phyloP scores from a whole-genome alignment of 371 early-diverging fungal species.

The Mucor sp. region DNA sequence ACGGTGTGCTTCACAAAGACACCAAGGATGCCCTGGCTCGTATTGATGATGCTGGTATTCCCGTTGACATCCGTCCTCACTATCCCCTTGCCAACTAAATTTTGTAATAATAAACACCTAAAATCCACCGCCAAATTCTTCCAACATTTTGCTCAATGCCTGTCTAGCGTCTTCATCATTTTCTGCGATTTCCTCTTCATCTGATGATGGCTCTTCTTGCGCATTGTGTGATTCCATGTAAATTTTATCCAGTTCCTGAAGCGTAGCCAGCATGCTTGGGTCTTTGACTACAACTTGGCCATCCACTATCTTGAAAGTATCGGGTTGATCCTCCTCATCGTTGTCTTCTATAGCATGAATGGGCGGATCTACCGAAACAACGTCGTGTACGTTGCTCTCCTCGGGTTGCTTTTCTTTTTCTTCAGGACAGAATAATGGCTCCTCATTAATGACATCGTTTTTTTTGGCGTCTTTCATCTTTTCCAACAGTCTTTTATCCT shows the following conservation, averaged over 20 bases:
- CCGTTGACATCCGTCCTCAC: conserved; percentile 55
- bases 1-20: conserved; percentile 54
- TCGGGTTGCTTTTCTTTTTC: background rate
- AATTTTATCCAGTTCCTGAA: conserved; percentile 1
- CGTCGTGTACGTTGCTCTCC: background rate
- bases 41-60: conserved; percentile 56
- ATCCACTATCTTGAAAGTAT: background rate
- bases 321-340: background rate
- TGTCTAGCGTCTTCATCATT: conserved; percentile 21
- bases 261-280: background rate
- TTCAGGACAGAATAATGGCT: conserved; percentile 10
- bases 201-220: background rate
- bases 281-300: conserved; percentile 1
- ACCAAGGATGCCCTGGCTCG: conserved; percentile 59
- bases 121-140: conserved; percentile 21
- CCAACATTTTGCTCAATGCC: conserved; percentile 17
- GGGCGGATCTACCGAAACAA: background rate
- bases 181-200: conserved; percentile 9
- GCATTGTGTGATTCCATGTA: background rate
- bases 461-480: conserved; percentile 14
- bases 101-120: background rate
- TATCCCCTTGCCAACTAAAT: conserved; percentile 37
- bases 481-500: conserved; percentile 6
- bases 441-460: background rate
- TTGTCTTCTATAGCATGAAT: background rate